phyloP scores from a whole-genome alignment of 345 rosid species.

The Linum tenue region DNA sequence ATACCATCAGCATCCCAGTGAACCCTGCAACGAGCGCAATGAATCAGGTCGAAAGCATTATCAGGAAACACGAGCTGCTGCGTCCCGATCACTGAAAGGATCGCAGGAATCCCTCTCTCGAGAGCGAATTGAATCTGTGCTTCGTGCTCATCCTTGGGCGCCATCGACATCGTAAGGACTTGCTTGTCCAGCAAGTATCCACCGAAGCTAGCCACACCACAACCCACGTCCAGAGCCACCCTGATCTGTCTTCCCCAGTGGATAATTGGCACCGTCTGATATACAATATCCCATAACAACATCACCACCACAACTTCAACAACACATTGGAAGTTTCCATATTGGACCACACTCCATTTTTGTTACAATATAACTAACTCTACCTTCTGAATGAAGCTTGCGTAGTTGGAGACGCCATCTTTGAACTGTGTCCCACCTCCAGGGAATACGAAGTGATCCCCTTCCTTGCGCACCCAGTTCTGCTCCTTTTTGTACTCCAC shows the following conservation, averaged over 20 bases:
- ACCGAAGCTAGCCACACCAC: slow-evolving; percentile 93
- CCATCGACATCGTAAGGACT: slow-evolving; percentile 87
- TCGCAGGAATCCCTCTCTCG: slow-evolving; percentile 92
- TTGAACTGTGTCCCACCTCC: slow-evolving; percentile 97
- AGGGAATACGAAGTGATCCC: slow-evolving; percentile 63
- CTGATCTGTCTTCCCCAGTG: slow-evolving; percentile 62
- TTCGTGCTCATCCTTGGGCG: slow-evolving; percentile 96
- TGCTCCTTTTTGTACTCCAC: slow-evolving; percentile 95
- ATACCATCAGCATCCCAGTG: slow-evolving; percentile 93
- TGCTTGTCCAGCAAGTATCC: slow-evolving; percentile 65
- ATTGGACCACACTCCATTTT: neutral
- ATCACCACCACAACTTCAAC: neutral
- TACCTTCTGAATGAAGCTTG: slow-evolving; percentile 61
- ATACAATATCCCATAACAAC: neutral
- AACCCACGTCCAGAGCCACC: slow-evolving; percentile 79
- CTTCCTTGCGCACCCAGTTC: slow-evolving; percentile 68
- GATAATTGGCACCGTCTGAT: slow-evolving; percentile 57
- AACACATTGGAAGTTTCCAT: neutral
- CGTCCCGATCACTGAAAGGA: slow-evolving; percentile 78
- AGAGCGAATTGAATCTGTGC: slow-evolving; percentile 96
- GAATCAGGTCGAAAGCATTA: slow-evolving; percentile 69
- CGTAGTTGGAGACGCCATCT: slow-evolving; percentile 61
- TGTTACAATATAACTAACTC: neutral
- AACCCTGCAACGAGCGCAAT: slow-evolving; percentile 94
- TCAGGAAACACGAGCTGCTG: slow-evolving; percentile 61